Percentiles rank a stretch among this genome's conserved stretches.
These are phyloP conservation scores for Penicillium sp. DNA, from an alignment of 2,329 filamentous ascomycete genomes.

Conservation along the genomic window DNA sequence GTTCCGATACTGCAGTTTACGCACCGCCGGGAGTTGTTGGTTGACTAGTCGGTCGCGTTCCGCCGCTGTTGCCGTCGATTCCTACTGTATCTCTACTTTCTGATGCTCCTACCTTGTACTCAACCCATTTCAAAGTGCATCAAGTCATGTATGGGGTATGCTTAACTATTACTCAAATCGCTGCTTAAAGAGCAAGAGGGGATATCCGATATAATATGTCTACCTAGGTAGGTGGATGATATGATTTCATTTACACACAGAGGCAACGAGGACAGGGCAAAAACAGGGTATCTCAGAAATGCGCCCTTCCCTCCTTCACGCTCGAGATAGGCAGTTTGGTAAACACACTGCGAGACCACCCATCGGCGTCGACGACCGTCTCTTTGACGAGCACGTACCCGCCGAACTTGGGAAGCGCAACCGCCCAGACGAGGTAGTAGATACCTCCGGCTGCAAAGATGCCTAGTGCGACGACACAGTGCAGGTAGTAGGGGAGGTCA, in stretches of 20 bases:
- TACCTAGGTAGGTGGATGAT: background rate
- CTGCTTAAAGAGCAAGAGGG: background rate
- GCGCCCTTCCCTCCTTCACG: background rate
- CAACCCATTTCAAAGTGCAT: background rate
- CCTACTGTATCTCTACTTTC: too few species aligned
- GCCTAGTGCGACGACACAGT: constrained; percentile 58
- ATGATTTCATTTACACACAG: background rate
- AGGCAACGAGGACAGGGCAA: background rate
- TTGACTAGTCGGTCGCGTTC: too few species aligned
- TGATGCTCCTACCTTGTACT: too few species aligned
- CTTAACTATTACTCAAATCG: background rate
- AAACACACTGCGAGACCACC: constrained; percentile 66
- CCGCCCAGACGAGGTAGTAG: constrained; percentile 59
- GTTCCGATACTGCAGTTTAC: too few species aligned
- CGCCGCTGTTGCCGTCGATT: too few species aligned
- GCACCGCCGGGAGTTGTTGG: too few species aligned
- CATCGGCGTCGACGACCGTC: constrained; percentile 62
- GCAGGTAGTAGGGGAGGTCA: constrained; percentile 58
- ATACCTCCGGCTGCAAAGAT: constrained; percentile 56
- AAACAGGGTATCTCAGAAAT: constrained; percentile 7
- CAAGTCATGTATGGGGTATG: background rate
- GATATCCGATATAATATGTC: background rate
- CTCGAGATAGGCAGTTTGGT: constrained; percentile 44
- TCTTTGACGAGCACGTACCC: constrained; percentile 61
- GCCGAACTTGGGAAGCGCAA: constrained; percentile 50